These are phyloP conservation scores for Pythium myriotylum DNA, from an alignment of 352 stramenopile genomes.

Conservation along the genomic window DNA sequence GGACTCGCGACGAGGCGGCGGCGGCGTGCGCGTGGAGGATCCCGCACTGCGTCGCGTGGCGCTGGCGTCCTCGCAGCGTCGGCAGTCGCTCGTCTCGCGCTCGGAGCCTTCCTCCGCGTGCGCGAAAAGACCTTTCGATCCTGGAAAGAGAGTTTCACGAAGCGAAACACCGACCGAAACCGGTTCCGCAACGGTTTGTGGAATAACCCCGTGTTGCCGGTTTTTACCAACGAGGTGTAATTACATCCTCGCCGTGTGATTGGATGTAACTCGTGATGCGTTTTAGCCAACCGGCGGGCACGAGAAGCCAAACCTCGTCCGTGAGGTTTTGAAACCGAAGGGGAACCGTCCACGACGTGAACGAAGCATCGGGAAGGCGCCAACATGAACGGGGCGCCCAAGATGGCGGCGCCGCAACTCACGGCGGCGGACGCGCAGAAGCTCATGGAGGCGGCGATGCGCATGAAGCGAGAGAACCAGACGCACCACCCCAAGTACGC, in stretches of 20 bases:
- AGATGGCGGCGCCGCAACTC: constrained; percentile 33
- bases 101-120: constrained; percentile 12
- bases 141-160: constrained; percentile 32
- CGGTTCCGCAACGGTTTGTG: constrained; percentile 30
- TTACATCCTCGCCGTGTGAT: constrained; percentile 19
- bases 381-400: constrained; percentile 25
- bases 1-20: constrained; percentile 3
- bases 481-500: constrained; percentile 84
- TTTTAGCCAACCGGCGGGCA: constrained; percentile 5
- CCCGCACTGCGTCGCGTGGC: constrained; percentile 6
- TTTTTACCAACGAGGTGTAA: constrained; percentile 13
- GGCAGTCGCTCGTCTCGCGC: constrained; percentile 21
- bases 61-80: constrained; percentile 15
- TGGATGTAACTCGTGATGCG: constrained; percentile 7
- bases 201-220: constrained; percentile 28
- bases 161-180: constrained; percentile 8
- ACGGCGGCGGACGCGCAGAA: constrained; percentile 75
- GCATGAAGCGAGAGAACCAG: constrained; percentile 77
- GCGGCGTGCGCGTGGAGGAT: neutral
- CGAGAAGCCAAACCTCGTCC: constrained; percentile 8
- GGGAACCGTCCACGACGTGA: neutral
- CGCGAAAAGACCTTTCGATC: constrained; percentile 40
- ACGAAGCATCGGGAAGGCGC: constrained; percentile 9
- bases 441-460: constrained; percentile 83
- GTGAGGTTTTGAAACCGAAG: constrained; percentile 16